Evolutionary conservation across 2,329 filamentous ascomycete species (phyloP).

Genomic region (Aureobasidium melanogenum): DNA sequence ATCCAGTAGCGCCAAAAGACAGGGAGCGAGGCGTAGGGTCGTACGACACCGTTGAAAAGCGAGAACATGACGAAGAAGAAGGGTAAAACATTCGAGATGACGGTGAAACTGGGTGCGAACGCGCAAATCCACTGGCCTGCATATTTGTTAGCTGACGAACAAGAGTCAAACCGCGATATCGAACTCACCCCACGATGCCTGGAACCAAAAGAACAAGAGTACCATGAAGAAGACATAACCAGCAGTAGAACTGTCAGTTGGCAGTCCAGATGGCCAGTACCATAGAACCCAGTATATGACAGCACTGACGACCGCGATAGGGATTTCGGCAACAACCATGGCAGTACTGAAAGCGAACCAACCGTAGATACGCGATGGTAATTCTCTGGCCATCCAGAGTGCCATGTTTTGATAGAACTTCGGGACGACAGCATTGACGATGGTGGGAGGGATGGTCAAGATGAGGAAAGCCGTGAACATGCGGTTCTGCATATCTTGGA

Average conservation of each 20-base stretch:
- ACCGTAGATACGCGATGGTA: conserved; percentile 65
- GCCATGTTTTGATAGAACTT: conserved; percentile 67
- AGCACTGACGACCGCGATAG: conserved; percentile 54
- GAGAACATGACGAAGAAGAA: conserved; percentile 76
- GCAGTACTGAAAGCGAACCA: conserved; percentile 70
- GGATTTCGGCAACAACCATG: conserved; percentile 64
- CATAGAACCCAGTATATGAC: conserved; percentile 65
- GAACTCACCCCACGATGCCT: conserved; percentile 39
- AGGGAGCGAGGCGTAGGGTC: conserved; percentile 55
- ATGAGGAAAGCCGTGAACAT: conserved; percentile 64
- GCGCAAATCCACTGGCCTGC: conserved; percentile 76
- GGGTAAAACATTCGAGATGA: conserved; percentile 65
- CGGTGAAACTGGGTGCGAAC: conserved; percentile 69
- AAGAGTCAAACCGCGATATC: conserved; percentile 25
- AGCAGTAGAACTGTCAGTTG: conserved; percentile 52
- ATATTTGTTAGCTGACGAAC: not conserved
- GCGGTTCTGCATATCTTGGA: conserved; percentile 64
- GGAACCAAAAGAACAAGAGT: conserved; percentile 68
- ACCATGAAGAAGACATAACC: conserved; percentile 75
- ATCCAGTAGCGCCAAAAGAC: conserved; percentile 67
- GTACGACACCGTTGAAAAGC: conserved; percentile 69
- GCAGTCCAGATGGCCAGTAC: conserved; percentile 69
- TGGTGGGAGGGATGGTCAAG: conserved; percentile 52
- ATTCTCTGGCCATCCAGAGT: conserved; percentile 65
- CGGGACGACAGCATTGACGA: conserved; percentile 66